Conservation (phyloP, 1,284 basidiomycete species). For the Sanghuangporus weigelae region DNA sequence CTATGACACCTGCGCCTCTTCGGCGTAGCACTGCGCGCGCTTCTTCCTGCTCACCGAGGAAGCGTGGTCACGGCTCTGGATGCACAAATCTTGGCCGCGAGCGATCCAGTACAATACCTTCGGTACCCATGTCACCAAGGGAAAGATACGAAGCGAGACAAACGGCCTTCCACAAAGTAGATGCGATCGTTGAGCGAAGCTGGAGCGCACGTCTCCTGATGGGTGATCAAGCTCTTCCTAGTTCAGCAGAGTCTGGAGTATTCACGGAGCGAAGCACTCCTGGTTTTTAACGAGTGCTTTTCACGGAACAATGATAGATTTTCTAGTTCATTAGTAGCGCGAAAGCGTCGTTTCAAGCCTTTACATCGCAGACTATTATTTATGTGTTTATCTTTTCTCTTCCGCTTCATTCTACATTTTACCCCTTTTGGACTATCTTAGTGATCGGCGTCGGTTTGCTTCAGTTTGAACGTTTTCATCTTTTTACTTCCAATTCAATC, state of each 20-base stretch:
- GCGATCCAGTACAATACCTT: slow-evolving; percentile 1
- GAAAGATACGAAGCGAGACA: slow-evolving; percentile 10
- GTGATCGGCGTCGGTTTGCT: no score
- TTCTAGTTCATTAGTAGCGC: no score
- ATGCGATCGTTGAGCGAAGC: slow-evolving; percentile 9
- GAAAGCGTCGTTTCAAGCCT: no score
- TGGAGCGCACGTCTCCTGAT: slow-evolving; percentile 6
- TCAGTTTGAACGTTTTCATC: no score
- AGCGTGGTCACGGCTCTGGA: background rate
- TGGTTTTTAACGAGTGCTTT: background rate
- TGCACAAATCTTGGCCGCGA: background rate
- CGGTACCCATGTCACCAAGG: slow-evolving; percentile 7
- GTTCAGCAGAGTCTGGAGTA: slow-evolving; percentile 6
- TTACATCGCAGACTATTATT: no score
- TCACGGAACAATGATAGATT: no score
- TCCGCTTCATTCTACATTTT: no score
- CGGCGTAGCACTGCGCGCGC: background rate
- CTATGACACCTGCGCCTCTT: background rate
- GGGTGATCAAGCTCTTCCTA: background rate
- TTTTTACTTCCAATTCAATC: no score
- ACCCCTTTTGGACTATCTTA: no score
- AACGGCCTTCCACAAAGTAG: slow-evolving; percentile 13
- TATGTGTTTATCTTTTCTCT: no score
- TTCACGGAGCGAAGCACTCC: background rate
- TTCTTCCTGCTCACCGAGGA: slow-evolving; percentile 6